Percentiles rank a stretch among this genome's conserved stretches.
Evolutionary conservation across 2,329 filamentous ascomycete species (phyloP).

Genomic region (Calonectria ilicicola): DNA sequence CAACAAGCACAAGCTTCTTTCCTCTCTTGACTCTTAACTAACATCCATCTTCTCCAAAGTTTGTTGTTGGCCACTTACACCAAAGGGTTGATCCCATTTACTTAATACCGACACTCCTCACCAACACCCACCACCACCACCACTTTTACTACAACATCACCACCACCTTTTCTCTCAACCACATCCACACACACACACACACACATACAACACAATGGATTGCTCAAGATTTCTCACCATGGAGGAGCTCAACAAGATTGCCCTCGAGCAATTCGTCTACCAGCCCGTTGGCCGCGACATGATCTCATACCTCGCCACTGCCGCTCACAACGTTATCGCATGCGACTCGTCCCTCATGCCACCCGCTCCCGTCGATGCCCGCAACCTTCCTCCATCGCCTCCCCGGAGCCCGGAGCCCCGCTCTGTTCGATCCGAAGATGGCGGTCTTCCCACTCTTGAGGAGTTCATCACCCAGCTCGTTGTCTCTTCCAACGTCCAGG

Average conservation of each 20-base stretch:
- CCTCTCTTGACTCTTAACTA: conserved; percentile 27
- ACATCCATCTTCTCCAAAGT: conserved; percentile 11
- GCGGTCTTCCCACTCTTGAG: conserved; percentile 81
- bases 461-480: conserved; percentile 94
- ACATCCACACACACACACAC: conserved; percentile 16
- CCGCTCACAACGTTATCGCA: conserved; percentile 82
- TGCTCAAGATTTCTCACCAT: conserved; percentile 58
- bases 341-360: conserved; percentile 76
- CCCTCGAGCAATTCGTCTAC: conserved; percentile 85
- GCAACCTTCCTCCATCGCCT: conserved; percentile 60
- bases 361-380: conserved; percentile 49
- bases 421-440: conserved; percentile 60
- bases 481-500: conserved; percentile 93
- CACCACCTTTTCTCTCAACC: conserved; percentile 20
- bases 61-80: conserved; percentile 21
- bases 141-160: conserved; percentile 6
- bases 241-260: conserved; percentile 75
- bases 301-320: conserved; percentile 81
- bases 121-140: conserved; percentile 17
- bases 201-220: conserved; percentile 34
- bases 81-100: conserved; percentile 19
- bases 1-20: conserved; percentile 23
- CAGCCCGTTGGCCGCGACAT: conserved; percentile 80
- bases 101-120: conserved; percentile 28
- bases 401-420: conserved; percentile 63